Conservation (phyloP, 352 stramenopile genomes). For the Phytopythium litorale region DNA sequence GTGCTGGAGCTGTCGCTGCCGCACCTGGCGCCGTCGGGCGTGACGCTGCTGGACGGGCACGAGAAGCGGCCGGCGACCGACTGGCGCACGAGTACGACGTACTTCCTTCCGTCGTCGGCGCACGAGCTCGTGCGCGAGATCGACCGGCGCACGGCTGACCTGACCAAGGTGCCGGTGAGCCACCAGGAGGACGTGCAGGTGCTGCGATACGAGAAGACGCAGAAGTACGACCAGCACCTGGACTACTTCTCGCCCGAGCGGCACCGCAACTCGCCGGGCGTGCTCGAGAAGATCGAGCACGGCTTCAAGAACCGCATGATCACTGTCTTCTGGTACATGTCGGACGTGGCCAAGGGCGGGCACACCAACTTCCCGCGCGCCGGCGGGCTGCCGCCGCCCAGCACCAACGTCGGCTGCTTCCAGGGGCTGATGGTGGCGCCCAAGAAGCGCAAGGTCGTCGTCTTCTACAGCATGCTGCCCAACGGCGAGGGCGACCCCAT, state of each 20-base stretch:
- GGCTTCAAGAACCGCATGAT: slow-evolving; percentile 85
- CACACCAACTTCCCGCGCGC: slow-evolving; percentile 72
- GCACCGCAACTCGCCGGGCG: slow-evolving; percentile 32
- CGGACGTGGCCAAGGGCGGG: slow-evolving; percentile 60
- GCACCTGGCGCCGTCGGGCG: slow-evolving; percentile 55
- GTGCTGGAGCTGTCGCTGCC: slow-evolving; percentile 64
- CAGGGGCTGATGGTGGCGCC: slow-evolving; percentile 60
- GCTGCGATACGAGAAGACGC: slow-evolving; percentile 61
- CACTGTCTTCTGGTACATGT: slow-evolving; percentile 88
- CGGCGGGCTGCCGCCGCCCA: slow-evolving; percentile 37
- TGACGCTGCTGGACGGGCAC: slow-evolving; percentile 60
- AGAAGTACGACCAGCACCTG: slow-evolving; percentile 76
- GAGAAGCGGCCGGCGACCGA: slow-evolving; percentile 58
- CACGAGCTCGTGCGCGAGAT: slow-evolving; percentile 45
- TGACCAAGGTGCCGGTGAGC: slow-evolving; percentile 49
- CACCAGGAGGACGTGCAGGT: slow-evolving; percentile 74
- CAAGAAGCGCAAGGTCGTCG: slow-evolving; percentile 71
- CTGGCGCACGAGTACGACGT: slow-evolving; percentile 77
- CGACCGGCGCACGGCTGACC: slow-evolving; percentile 56
- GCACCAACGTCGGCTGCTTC: slow-evolving; percentile 50
- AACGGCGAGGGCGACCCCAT: slow-evolving; percentile 56
- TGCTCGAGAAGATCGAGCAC: slow-evolving; percentile 55
- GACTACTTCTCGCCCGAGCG: slow-evolving; percentile 54
- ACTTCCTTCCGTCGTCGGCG: slow-evolving; percentile 53
- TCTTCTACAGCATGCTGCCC: slow-evolving; percentile 81